Evolutionary conservation across 148 eudicot genomes (phyloP), one percentile per base, ranked within the genome.

Genomic region (Mesembryanthemum crystallinum): DNA sequence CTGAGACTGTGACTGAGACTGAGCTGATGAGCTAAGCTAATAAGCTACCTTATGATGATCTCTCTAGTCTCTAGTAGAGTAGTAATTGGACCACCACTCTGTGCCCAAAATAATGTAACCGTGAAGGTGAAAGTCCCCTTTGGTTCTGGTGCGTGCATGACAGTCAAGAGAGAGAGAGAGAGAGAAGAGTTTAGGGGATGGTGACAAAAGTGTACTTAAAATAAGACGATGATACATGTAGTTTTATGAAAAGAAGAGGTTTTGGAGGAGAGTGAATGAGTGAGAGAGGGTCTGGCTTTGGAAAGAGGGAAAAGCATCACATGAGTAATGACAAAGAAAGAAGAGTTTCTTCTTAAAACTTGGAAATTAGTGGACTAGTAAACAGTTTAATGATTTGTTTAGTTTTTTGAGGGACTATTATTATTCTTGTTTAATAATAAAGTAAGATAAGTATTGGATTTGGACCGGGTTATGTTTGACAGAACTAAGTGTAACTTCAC

Each of bases 291-390:
- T 27, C 45, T 51, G 39, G 30, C 69, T 49, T 77, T 69, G 80
- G 80, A 77, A 69, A 21, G 30, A 33, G 73, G 59, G 66, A 55
- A 80, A 75, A 80, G 78, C 60, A 62, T 39, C 28, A 64, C 79
- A 28, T 75, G 69, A 80, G 65, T 80, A 43, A 58, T 47, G 83
- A 76, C 83, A 71, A 76, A 80, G 79, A 28, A 64, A 61, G 60
- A 52, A 60, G 30, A 69, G 61, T n/a, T 7, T 55, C 21, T 27
- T 71, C 67, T 52, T 45, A 45, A 45, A 58, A 45, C 59, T 73
- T 45, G 64, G 60, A 57, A 33, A 67, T 8, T 67, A 30, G 21
- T 54, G 7, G 6, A 17, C n/a, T n/a, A n/a, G n/a, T n/a, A n/a
- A n/a, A n/a, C 65, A 52, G 24, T 4, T 67, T 39, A 15, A 64